Base-by-base conservation (phyloP, 768 basidiomycete genomes). In the Chalciporus pseudorubinellus region DNA sequence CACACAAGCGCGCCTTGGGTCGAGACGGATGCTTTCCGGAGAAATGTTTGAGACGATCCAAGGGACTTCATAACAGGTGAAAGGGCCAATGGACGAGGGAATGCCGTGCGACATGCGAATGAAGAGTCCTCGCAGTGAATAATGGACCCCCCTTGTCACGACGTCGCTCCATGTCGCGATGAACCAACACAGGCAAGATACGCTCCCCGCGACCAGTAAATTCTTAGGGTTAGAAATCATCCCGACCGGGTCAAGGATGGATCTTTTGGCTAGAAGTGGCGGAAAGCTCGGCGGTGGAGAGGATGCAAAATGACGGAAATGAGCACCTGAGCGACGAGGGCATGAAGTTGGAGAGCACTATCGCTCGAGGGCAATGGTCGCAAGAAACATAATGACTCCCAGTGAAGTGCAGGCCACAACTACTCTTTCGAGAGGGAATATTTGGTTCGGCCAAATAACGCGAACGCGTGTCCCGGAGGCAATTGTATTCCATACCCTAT, bases 141-240 rank as follows among this genome's bases (percentile, higher is more conserved):
- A 40, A 51, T 46, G 28, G 48, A 46, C 54, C 48, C 58, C 36
- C 46, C 49, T 51, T 50, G 52, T 53, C 44, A 59, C 58, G 56
- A 57, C 41, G 59, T 45, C 58, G 44, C 59, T 51, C 59, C 51
- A 41, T 57, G 55, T 62, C 52, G 62, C 45, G 28, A 43, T 22
- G 44, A 48, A 55, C 62, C 59, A 55, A 57, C 56, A 53, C 57
- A 61, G 59, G 59, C 59, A 48, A 50, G 53, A 61, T 44, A 51
- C 59, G 59, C 53, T 68, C 69, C 70, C 51, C 49, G 50, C 57
- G 59, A 65, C 70, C 73, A 62, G 61, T 60, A 61, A 54, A 63
- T 60, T 64, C 73, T 76, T 83, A 82, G 80, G 82, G 82, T 83
- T 83, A 82, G 78, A 77, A 73, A 68, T 69, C 79, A 77, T 77